Base-by-base conservation (phyloP, 108 stramenopile genomes). In the Schizochytrium sp. region DNA sequence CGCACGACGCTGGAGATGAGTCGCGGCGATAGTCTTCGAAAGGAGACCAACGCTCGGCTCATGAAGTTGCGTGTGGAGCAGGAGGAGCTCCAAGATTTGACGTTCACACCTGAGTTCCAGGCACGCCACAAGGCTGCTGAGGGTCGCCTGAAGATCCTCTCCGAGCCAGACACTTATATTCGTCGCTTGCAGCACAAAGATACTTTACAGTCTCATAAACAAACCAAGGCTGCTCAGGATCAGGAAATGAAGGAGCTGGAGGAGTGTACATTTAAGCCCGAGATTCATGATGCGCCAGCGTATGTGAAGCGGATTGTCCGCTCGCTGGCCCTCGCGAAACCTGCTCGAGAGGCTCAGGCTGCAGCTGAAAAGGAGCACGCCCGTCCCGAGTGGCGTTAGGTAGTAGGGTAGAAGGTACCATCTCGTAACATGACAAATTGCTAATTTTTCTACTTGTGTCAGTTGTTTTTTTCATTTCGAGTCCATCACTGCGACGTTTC, bases 241-340 rank as follows among this genome's bases (percentile, higher is more conserved):
- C 88, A 28, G 50, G 90, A 91, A 76, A 61, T 57, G 73, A 92
- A 88, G 73, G 91, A 91, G 89, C 60, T 92, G 4, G 91, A 92
- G 4, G 92, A 91, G 61, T 94, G 94, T 90, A 94, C 94, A 40
- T 94, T 94, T 72, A 38, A 17, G 4, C 94, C 94, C 19, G 46
- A 90, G 58, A 92, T 92, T 4, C 90, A 57, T 50, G 92, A 91
- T 19, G 92, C 93, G 56, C 94, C 94, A 3, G 92, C 91, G 19
- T 94, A 93, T 73, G 90, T 94, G 17, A 90, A 88, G 57, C 88
- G 89, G 40, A 93, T 91, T 28, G 91, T 89, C 3, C 60, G 88
- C 47, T 57, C 56, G 28, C 89, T 91, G 89, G 91, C 91, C 7
- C 56, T 91, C n/a, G 76, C 76, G 50, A 83, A 83, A 28, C 76